Evolutionary conservation across 495 filamentous ascomycete species (phyloP).

Genomic region (Talaromyces liani): DNA sequence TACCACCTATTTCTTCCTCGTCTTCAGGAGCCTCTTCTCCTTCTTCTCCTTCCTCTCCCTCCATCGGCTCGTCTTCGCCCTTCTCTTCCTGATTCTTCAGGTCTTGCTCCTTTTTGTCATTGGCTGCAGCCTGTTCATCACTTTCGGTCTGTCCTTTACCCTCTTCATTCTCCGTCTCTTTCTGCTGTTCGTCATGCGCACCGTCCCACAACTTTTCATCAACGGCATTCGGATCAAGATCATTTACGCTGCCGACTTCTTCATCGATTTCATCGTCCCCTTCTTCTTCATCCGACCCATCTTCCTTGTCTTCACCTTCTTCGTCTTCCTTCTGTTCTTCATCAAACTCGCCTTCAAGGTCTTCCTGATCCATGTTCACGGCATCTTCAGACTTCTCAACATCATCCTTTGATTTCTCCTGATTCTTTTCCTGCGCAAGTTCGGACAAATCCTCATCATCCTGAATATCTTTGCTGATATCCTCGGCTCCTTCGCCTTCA

Average conservation of each 20-base stretch:
- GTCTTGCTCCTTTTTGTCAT: constrained; percentile 47
- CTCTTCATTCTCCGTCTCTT: constrained; percentile 73
- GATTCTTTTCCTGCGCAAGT: constrained; percentile 70
- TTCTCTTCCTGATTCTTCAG: constrained; percentile 40
- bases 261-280: constrained; percentile 72
- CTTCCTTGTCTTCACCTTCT: constrained; percentile 44
- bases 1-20: constrained; percentile 53
- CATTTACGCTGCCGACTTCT: constrained; percentile 81
- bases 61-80: constrained; percentile 42
- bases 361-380: constrained; percentile 90
- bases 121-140: constrained; percentile 55
- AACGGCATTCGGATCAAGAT: constrained; percentile 76
- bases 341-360: constrained; percentile 72
- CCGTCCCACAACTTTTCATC: constrained; percentile 99
- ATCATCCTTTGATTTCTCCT: constrained; percentile 51
- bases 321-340: constrained; percentile 54
- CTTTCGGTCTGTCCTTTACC: constrained; percentile 55
- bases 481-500: constrained; percentile 87
- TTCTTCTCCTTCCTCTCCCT: constrained; percentile 49
- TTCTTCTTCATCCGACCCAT: constrained; percentile 42
- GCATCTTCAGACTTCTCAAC: constrained; percentile 69
- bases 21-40: constrained; percentile 51
- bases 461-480: constrained; percentile 94
- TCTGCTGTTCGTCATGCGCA: constrained; percentile 64
- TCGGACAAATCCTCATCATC: constrained; percentile 91